Evolutionary conservation across 768 basidiomycete species (phyloP).

Genomic region (Podaxis sp.): DNA sequence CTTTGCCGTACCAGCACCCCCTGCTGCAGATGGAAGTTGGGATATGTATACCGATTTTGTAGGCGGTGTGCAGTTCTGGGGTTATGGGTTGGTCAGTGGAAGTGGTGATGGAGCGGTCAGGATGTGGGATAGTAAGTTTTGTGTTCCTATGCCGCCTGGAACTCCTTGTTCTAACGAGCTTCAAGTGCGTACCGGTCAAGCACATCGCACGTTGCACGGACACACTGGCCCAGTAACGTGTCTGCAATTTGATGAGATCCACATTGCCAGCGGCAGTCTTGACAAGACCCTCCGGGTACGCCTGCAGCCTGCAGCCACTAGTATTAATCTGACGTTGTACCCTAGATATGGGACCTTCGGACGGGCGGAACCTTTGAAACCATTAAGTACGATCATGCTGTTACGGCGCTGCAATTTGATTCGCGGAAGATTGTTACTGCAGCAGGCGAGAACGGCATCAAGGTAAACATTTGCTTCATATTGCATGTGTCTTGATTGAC

Average conservation of each 20-base stretch:
- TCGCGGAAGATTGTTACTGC: slow-evolving; percentile 90
- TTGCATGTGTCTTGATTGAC: background rate
- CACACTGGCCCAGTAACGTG: slow-evolving; percentile 94
- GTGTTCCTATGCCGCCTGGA: background rate
- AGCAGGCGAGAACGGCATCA: slow-evolving; percentile 89
- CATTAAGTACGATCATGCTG: slow-evolving; percentile 85
- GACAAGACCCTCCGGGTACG: slow-evolving; percentile 90
- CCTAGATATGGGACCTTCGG: slow-evolving; percentile 94
- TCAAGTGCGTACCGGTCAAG: slow-evolving; percentile 95
- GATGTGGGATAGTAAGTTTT: slow-evolving; percentile 97
- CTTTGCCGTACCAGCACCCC: slow-evolving; percentile 84
- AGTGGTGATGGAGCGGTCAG: slow-evolving; percentile 96
- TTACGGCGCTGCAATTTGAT: slow-evolving; percentile 93
- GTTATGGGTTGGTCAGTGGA: slow-evolving; percentile 94
- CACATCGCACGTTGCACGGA: slow-evolving; percentile 88
- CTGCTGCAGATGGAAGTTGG: slow-evolving; percentile 87
- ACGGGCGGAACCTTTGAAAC: slow-evolving; percentile 87
- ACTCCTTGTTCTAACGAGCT: background rate
- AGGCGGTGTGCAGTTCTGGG: slow-evolving; percentile 98
- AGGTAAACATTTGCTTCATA: slow-evolving; percentile 45
- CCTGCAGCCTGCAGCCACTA: slow-evolving; percentile 15
- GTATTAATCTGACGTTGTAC: slow-evolving; percentile 2
- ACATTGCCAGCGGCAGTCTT: slow-evolving; percentile 89
- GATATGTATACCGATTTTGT: slow-evolving; percentile 98
- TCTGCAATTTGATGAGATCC: slow-evolving; percentile 94